Evolutionary conservation across 441 rosid species (phyloP), one percentile per base, ranked within the genome.

Genomic region (Geranium incanum): DNA sequence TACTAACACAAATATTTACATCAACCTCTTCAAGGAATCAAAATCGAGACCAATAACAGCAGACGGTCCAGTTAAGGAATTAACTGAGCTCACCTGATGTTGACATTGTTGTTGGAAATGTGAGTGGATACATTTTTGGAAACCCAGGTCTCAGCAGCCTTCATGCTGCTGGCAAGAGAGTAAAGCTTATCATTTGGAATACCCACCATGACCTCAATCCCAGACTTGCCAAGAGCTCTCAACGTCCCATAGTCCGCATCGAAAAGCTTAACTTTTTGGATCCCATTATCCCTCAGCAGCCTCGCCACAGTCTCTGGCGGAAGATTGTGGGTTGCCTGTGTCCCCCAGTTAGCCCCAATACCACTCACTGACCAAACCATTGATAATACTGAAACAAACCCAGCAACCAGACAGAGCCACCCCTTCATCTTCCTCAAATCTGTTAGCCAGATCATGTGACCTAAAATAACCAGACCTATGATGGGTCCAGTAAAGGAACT

Each of bases 311-410:
- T 83, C 52, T 81, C 77, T 0, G 97, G 89, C 0, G 89, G 88
- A 67, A 94, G 72, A 66, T 84, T 75, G 68, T 90, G 96, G 8
- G 80, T 76, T 15, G 97, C 95, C 87, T 83, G 84, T 6, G 97
- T 92, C 33, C 97, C 99, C 99, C 97, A 94, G 62, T 94, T 94
- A 43, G 90, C 92, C 57, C 99, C 97, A 7, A 94, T 78, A 57
- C 88, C 89, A 55, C 85, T 59, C 19, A 81, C 89, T 57, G 70
- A 43, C 80, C 75, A 75, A 83, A 59, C 8, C 76, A 59, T 48
- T 74, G 74, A 36, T 82, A 23, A 68, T 69, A 6, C 75, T 75
- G 39, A 41, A 83, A 36, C 71, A 72, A 78, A 36, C 43, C 70
- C 2, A 80, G 37, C 78, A 77, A 62, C 77, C 75, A 62, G 64